Conservation (phyloP, 768 basidiomycete species). For the Psilocybe cyanescens region DNA sequence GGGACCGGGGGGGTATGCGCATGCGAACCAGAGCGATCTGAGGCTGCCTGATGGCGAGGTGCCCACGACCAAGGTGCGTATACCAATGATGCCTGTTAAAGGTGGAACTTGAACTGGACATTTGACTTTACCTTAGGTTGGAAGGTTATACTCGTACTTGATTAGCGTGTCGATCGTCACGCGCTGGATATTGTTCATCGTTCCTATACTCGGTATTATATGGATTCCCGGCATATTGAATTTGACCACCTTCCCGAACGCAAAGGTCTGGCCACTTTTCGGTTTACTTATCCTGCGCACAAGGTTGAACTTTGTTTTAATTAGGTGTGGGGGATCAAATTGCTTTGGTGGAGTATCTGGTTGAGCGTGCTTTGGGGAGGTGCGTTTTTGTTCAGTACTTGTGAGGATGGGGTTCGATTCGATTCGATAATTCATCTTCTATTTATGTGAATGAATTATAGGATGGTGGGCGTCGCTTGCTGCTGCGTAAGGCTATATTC, state of each 20-base stretch:
- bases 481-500: constrained; percentile 48
- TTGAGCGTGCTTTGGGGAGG: constrained; percentile 79
- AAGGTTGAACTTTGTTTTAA: background rate
- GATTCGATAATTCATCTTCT: background rate
- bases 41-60: constrained; percentile 65
- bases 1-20: background rate
- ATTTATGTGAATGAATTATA: constrained; percentile 19
- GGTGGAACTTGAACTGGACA: too few relatives aligned
- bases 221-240: constrained; percentile 82
- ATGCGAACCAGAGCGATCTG: constrained; percentile 48
- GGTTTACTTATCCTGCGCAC: too few relatives aligned
- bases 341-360: constrained; percentile 89
- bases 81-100: too few relatives aligned
- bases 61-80: constrained; percentile 53
- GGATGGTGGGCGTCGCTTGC: constrained; percentile 85
- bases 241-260: constrained; percentile 50
- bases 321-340: constrained; percentile 60
- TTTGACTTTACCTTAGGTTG: constrained; percentile 41
- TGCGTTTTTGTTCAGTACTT: constrained; percentile 27
- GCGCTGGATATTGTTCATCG: constrained; percentile 79
- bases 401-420: too few relatives aligned
- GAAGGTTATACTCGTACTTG: constrained; percentile 72
- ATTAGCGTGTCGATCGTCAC: constrained; percentile 77
- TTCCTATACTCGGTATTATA: constrained; percentile 67
- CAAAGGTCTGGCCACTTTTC: constrained; percentile 36